Evolutionary conservation across 805 yeast genomes (phyloP).

Genomic region (Allodekkera sacchari): DNA sequence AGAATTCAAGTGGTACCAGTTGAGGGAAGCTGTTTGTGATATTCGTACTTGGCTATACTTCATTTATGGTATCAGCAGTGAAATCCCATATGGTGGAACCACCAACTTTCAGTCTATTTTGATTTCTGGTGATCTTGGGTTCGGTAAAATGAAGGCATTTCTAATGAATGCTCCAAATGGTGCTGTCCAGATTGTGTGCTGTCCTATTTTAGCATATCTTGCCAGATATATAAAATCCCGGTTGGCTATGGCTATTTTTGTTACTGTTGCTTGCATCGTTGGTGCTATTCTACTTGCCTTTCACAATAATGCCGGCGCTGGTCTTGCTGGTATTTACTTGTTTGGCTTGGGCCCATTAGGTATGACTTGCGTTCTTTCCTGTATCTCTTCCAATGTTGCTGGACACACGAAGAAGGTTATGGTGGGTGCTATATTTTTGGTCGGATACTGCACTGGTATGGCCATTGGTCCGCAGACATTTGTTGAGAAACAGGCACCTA

Average conservation of each 20-base stretch:
- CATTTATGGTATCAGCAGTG: conserved; percentile 33
- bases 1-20: conserved; percentile 41
- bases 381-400: conserved; percentile 39
- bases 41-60: conserved; percentile 42
- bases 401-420: conserved; percentile 52
- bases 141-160: conserved; percentile 16
- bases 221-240: conserved; percentile 21
- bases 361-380: conserved; percentile 20
- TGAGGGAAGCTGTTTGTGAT: conserved; percentile 48
- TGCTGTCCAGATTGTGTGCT: conserved; percentile 26
- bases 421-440: conserved; percentile 34
- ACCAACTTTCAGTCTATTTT: conserved; percentile 40
- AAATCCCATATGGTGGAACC: conserved; percentile 54
- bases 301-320: conserved; percentile 10
- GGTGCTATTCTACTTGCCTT: conserved; percentile 25
- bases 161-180: conserved; percentile 28
- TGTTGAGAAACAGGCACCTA: conserved; percentile 33
- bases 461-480: conserved; percentile 49
- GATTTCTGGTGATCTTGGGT: conserved; percentile 21
- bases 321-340: conserved; percentile 22
- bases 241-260: conserved; percentile 14
- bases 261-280: conserved; percentile 16
- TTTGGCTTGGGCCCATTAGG: conserved; percentile 14
- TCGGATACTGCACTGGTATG: conserved; percentile 49
- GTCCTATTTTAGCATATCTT: conserved; percentile 14